Evolutionary conservation across 2,329 filamentous ascomycete species (phyloP).

Genomic region (Colletotrichum orchidophilum): DNA sequence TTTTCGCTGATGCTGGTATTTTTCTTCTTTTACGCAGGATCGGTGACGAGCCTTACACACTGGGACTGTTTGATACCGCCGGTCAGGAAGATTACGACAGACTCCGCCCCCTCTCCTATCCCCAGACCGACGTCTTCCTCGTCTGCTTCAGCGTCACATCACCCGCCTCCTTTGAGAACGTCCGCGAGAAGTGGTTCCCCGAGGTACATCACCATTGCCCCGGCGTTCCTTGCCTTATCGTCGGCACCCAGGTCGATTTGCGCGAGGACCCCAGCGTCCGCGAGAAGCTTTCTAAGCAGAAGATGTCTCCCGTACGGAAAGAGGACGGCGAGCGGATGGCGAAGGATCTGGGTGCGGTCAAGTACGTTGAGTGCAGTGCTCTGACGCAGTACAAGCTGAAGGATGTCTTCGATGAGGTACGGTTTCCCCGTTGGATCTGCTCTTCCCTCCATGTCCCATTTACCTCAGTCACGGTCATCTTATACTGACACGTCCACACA

Average conservation of each 20-base stretch:
- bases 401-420: slow-evolving; percentile 98
- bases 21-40: slow-evolving; percentile 72
- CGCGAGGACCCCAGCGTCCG: slow-evolving; percentile 86
- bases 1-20: slow-evolving; percentile 22
- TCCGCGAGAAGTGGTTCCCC: slow-evolving; percentile 98
- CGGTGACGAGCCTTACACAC: slow-evolving; percentile 96
- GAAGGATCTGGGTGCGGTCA: slow-evolving; percentile 95
- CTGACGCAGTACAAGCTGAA: slow-evolving; percentile 98
- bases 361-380: slow-evolving; percentile 98
- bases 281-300: slow-evolving; percentile 94
- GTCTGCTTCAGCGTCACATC: slow-evolving; percentile 99
- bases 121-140: slow-evolving; percentile 98
- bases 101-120: slow-evolving; percentile 94
- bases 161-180: slow-evolving; percentile 98
- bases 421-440: slow-evolving; percentile 37
- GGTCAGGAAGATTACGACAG: slow-evolving; percentile 99
- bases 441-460: background rate
- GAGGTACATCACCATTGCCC: slow-evolving; percentile 99
- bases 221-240: slow-evolving; percentile 95
- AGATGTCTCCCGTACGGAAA: slow-evolving; percentile 91
- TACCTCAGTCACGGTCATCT: slow-evolving; percentile 10
- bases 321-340: slow-evolving; percentile 97
- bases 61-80: slow-evolving; percentile 97
- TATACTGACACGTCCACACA: slow-evolving; percentile 47
- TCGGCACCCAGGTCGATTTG: slow-evolving; percentile 97